phyloP scores from a whole-genome alignment of 108 stramenopile genomes.

The Parmales sp. region DNA sequence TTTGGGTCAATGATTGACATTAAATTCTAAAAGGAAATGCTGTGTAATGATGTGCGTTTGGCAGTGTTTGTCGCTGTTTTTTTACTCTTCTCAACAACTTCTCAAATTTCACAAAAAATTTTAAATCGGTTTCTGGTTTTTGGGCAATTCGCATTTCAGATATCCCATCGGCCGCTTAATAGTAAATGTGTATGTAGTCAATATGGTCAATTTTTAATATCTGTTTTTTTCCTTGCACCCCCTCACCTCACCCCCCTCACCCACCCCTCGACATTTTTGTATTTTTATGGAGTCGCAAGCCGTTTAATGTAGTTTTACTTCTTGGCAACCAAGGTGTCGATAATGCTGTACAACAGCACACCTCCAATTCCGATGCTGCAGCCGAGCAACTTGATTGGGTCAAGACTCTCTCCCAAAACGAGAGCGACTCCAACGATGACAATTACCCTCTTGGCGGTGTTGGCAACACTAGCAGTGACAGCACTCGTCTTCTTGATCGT shows the following conservation, averaged over 20 bases:
- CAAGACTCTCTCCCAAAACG: constrained; percentile 41
- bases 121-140: too few species aligned
- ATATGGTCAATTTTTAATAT: too few species aligned
- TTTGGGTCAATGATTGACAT: too few species aligned
- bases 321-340: constrained; percentile 53
- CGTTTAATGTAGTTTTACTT: constrained; percentile 20
- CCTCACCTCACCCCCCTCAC: too few species aligned
- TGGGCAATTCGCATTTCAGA: too few species aligned
- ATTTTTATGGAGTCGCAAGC: not conserved
- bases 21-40: too few species aligned
- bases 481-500: constrained; percentile 50
- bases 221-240: too few species aligned
- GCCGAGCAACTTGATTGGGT: constrained; percentile 44
- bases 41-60: constrained; percentile 12
- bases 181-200: too few species aligned
- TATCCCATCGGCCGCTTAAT: too few species aligned
- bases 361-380: constrained; percentile 69
- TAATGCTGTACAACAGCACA: constrained; percentile 77
- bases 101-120: too few species aligned
- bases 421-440: constrained; percentile 52
- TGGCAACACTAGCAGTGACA: constrained; percentile 52
- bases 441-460: constrained; percentile 55
- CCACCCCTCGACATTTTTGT: too few species aligned
- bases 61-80: not conserved
- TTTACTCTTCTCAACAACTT: not conserved